Evolutionary conservation across 2,329 filamentous ascomycete genomes (phyloP).

Genomic region (Penicillium sp.): DNA sequence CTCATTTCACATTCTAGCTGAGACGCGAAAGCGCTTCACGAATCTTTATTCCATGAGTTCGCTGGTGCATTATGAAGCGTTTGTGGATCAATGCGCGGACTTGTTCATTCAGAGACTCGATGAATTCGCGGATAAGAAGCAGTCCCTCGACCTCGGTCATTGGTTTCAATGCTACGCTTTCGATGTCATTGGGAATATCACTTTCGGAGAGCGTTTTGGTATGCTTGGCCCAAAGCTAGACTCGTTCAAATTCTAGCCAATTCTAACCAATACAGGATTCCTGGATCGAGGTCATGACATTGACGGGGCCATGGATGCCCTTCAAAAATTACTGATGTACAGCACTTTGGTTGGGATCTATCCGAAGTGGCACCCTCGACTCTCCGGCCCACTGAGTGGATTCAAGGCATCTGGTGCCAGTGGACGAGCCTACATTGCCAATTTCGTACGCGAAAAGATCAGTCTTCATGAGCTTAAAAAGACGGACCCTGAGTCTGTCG

Average conservation of each 20-base stretch:
- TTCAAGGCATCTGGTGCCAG: slow-evolving; percentile 32
- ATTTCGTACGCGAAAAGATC: slow-evolving; percentile 36
- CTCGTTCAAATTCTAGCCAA: too few relatives aligned
- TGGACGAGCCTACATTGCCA: slow-evolving; percentile 34
- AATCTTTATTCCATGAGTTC: slow-evolving; percentile 50
- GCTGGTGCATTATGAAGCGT: slow-evolving; percentile 50
- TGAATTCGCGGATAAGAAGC: slow-evolving; percentile 34
- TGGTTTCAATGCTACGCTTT: slow-evolving; percentile 39
- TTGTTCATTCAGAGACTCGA: slow-evolving; percentile 40
- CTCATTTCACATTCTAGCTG: slow-evolving; percentile 23
- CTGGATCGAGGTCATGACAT: slow-evolving; percentile 49
- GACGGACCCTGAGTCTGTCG: slow-evolving; percentile 8
- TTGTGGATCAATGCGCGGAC: slow-evolving; percentile 49
- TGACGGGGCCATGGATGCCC: slow-evolving; percentile 41
- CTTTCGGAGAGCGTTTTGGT: slow-evolving; percentile 37
- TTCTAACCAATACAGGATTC: slow-evolving; percentile 42
- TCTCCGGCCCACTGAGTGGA: slow-evolving; percentile 32
- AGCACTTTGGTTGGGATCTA: slow-evolving; percentile 45
- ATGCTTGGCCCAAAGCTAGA: neutral
- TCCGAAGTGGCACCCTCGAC: slow-evolving; percentile 36
- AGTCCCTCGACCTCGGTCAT: slow-evolving; percentile 40
- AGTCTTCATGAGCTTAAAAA: slow-evolving; percentile 23
- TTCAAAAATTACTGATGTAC: slow-evolving; percentile 40
- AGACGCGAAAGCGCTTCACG: slow-evolving; percentile 42
- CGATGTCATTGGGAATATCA: slow-evolving; percentile 53